Conservation (phyloP, 208 protist genomes). For the Trypanosoma theileri region DNA sequence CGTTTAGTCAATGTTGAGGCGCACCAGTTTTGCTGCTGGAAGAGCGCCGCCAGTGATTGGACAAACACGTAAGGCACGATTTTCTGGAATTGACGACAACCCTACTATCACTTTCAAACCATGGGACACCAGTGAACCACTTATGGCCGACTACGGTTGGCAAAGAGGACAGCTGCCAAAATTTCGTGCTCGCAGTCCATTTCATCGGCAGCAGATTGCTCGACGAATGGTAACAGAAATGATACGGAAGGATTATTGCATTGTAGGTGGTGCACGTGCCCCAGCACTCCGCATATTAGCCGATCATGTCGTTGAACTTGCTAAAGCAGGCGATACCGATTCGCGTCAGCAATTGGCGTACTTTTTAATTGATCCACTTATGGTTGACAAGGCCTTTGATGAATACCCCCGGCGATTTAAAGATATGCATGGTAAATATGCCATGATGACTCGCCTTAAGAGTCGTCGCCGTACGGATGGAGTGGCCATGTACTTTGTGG, state of each 20-base stretch:
- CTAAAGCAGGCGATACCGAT: constrained; percentile 87
- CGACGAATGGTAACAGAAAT: constrained; percentile 91
- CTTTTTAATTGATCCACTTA: constrained; percentile 86
- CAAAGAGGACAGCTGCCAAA: constrained; percentile 77
- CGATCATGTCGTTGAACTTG: constrained; percentile 87
- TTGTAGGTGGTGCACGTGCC: constrained; percentile 83
- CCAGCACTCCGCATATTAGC: constrained; percentile 85
- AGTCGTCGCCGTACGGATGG: constrained; percentile 65
- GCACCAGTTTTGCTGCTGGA: constrained; percentile 24
- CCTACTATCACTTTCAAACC: constrained; percentile 69
- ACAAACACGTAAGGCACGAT: constrained; percentile 60
- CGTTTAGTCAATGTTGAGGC: constrained; percentile 39
- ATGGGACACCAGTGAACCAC: constrained; percentile 71
- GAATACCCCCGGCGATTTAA: constrained; percentile 86
- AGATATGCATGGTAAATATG: constrained; percentile 84
- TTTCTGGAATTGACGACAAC: constrained; percentile 83
- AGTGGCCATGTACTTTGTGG: constrained; percentile 90
- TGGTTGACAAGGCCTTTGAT: constrained; percentile 93
- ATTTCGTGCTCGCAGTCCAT: constrained; percentile 81
- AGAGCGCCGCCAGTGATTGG: constrained; percentile 76
- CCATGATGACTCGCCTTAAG: constrained; percentile 87
- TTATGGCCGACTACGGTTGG: constrained; percentile 89
- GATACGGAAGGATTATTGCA: constrained; percentile 87
- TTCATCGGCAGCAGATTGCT: constrained; percentile 85
- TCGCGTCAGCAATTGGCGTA: constrained; percentile 88